Evolutionary conservation across 257 asterid species (phyloP).

Genomic region (Gardenia jasminoides): DNA sequence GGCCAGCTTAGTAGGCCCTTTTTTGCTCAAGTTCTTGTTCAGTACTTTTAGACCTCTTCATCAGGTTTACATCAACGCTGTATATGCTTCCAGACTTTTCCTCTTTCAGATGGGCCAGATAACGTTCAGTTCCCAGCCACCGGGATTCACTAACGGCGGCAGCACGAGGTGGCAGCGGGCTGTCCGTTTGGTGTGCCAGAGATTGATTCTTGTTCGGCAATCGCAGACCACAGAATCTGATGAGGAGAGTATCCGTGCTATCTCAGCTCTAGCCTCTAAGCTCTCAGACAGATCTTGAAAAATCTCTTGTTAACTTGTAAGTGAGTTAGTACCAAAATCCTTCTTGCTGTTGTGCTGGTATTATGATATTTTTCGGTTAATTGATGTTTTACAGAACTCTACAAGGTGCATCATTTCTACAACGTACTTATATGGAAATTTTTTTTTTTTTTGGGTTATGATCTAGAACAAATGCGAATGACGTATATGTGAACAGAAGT

Average conservation of each 20-base stretch:
- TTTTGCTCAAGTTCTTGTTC: constrained; percentile 45
- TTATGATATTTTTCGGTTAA: not conserved
- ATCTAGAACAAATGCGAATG: too few species aligned
- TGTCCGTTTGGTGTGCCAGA: constrained; percentile 43
- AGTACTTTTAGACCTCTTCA: constrained; percentile 39
- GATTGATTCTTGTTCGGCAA: constrained; percentile 38
- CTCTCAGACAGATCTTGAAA: not conserved
- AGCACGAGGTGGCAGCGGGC: constrained; percentile 60
- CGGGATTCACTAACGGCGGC: constrained; percentile 1
- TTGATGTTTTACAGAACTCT: not conserved
- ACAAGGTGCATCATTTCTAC: not conserved
- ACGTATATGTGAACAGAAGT: too few species aligned
- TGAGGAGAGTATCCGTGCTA: constrained; percentile 51
- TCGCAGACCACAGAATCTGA: constrained; percentile 26
- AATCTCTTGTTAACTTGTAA: not conserved
- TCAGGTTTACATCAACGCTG: constrained; percentile 27
- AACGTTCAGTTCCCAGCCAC: constrained; percentile 17
- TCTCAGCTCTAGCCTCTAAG: constrained; percentile 44
- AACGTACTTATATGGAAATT: not conserved
- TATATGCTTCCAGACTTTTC: constrained; percentile 39
- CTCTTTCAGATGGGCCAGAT: constrained; percentile 57
- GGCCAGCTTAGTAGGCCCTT: constrained; percentile 47
- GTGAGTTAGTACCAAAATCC: not conserved
- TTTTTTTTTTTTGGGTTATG: too few species aligned
- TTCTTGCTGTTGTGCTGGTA: not conserved